Evolutionary conservation across 805 yeast genomes (phyloP).

Genomic region (Candida saitoana): DNA sequence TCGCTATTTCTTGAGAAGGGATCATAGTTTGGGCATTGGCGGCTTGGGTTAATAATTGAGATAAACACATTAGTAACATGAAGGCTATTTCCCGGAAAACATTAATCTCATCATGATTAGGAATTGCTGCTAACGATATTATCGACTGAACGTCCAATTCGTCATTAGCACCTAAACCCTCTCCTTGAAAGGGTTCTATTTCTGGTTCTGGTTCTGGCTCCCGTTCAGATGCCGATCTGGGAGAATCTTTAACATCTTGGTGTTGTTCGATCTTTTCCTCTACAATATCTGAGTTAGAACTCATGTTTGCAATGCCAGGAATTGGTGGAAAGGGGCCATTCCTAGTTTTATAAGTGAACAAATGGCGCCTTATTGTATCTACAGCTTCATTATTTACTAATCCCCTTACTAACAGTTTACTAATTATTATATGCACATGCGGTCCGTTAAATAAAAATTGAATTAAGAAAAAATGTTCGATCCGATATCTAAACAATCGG

Average conservation of each 20-base stretch:
- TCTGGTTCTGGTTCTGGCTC: no score
- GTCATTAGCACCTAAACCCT: not conserved
- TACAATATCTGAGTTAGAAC: not conserved
- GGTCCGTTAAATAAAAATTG: no score
- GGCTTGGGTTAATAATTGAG: conserved; percentile 30
- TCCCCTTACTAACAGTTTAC: not conserved
- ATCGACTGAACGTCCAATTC: conserved; percentile 3
- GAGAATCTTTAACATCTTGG: not conserved
- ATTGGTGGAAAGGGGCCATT: no score
- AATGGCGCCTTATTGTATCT: not conserved
- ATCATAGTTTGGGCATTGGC: conserved; percentile 26
- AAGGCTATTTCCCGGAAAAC: conserved; percentile 18
- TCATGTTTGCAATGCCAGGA: no score
- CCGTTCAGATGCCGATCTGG: not conserved
- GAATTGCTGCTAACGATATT: conserved; percentile 8
- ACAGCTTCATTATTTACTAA: not conserved
- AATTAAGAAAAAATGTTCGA: no score
- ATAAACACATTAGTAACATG: conserved; percentile 19
- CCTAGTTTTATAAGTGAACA: no score
- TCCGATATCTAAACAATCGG: no score
- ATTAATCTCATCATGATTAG: conserved; percentile 22
- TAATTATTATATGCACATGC: not conserved
- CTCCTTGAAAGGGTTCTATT: not conserved
- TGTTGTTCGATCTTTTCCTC: not conserved
- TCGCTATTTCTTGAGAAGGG: conserved; percentile 15